Base-by-base conservation (phyloP, 164 flowering plant genomes). In the Hamamelis virginiana region DNA sequence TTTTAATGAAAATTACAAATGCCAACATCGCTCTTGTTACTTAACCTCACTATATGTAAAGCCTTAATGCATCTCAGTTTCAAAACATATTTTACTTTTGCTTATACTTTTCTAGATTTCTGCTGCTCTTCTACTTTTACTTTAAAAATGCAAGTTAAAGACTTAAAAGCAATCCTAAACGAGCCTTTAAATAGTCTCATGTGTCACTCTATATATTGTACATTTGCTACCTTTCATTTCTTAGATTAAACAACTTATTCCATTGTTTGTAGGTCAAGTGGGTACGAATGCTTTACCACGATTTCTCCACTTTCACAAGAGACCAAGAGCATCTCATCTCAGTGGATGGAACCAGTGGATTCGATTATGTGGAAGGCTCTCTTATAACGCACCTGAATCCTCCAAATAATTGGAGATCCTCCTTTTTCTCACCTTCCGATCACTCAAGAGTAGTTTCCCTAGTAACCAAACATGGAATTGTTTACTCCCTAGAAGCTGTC, bases 361-460 rank as follows among this genome's bases (percentile, higher is more conserved):
- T 89, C 18, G 85, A 91, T 74, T 91, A 88, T 58, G 74, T 91
- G 27, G 97, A 93, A 80, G 98, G 98, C 1, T 81, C 83, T 8
- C 73, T 89, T 9, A 61, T 91, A 1, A 68, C 81, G 60, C 59
- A 68, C 23, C 76, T 74, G 8, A 83, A 80, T 66, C 71, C 86
- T 48, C 61, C 78, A n/a, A 83, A 82, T 57, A 79, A 33, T 6
- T 33, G 41, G 41, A 33, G 41, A 22, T 68, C 50, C 33, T 68
- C 46, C 9, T 68, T 58, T 26, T 68, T 41, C 62, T 22, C 53
- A 5, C 14, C 47, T 0, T 43, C 62, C 14, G 62, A 45, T 8
- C 53, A 43, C 63, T 3, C 41, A 1, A 27, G 8, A 4, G 58
- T 68, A 1, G n/a, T 10, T 9, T 57, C 64, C 27, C 52, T 68